Base-by-base conservation (phyloP, 768 basidiomycete genomes). In the Auricularia sp. region DNA sequence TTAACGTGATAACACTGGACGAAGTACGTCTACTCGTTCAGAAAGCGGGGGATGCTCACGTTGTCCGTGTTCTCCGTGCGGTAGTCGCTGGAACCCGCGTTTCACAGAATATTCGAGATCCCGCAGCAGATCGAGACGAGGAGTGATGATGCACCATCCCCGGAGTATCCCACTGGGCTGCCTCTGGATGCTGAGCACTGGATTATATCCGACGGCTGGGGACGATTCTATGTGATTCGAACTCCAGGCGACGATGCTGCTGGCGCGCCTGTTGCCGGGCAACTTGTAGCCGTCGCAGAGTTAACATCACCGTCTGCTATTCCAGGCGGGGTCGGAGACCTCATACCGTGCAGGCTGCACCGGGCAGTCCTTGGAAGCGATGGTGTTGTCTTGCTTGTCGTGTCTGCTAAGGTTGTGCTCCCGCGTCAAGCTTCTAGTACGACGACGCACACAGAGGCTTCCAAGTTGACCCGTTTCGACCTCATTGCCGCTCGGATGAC, bases 141-240 rank as follows among this genome's bases (percentile, higher is more conserved):
- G 35, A 71, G 73, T 14, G 75, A 78, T 21, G 67, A 65, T 13
- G 45, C 16, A 54, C 36, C 4, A 8, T 62, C 61, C 24, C 39
- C 54, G 54, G 91, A 94, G 75, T 94, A 94, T 72, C 89, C 92
- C 0, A 90, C 89, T 1, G 81, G 82, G 35, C 77, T 78, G 5
- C 87, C 89, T 69, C 70, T 88, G 45, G 78, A 82, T 62, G 68
- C 80, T 3, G 73, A 76, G 1, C 73, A 79, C 10, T 76, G 82
- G 45, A 76, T 90, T 44, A 79, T 88, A 62, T 79, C 88, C 21
- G 90, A 94, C 69, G 92, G 92, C 8, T 75, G 78, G 68, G 89
- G 90, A n/a, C 70, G 77, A 18, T 73, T 92, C 36, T 89, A 90
- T 67, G 76, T 85, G 8, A 14, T 42, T 42, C 8, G 13, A 14